These are phyloP conservation scores for Lepidopterella palustris DNA, from an alignment of 495 filamentous ascomycete species.

Conservation along the genomic window DNA sequence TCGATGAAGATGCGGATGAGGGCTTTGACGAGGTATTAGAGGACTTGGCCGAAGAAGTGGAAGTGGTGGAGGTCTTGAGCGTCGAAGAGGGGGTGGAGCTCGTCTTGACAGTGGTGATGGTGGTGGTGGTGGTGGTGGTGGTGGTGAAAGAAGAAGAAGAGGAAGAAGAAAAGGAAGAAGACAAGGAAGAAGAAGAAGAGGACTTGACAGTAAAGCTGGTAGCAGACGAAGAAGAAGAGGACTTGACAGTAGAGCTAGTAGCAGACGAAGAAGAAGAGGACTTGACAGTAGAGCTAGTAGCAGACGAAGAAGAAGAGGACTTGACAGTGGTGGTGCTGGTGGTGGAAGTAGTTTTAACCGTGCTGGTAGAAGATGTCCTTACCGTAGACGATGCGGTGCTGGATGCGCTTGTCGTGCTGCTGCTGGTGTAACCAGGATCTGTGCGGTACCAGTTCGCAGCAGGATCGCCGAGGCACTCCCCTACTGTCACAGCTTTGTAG, in stretches of 20 bases:
- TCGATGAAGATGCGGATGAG: not conserved
- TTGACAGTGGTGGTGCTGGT: not conserved
- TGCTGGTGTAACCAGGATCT: constrained; percentile 1
- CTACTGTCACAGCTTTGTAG: constrained; percentile 26
- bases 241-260: not conserved
- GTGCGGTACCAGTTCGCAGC: constrained; percentile 24
- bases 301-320: not conserved
- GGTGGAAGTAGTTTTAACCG: not conserved
- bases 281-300: not conserved
- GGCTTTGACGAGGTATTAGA: not conserved
- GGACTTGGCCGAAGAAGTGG: not conserved
- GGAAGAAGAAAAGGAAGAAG: not conserved
- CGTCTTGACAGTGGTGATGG: not conserved
- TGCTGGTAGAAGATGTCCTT: not conserved
- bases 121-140: too few relatives aligned
- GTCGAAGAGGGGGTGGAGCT: too few relatives aligned
- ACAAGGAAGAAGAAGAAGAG: not conserved
- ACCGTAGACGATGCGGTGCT: not conserved
- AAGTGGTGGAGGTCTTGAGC: too few relatives aligned
- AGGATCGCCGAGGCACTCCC: constrained; percentile 27
- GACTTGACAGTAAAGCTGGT: not conserved
- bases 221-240: not conserved
- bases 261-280: not conserved
- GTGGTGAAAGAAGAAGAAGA: not conserved
- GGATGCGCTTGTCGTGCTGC: constrained; percentile 3